phyloP scores from a whole-genome alignment of 2,329 filamentous ascomycete genomes.

The Cytospora chrysosperma region DNA sequence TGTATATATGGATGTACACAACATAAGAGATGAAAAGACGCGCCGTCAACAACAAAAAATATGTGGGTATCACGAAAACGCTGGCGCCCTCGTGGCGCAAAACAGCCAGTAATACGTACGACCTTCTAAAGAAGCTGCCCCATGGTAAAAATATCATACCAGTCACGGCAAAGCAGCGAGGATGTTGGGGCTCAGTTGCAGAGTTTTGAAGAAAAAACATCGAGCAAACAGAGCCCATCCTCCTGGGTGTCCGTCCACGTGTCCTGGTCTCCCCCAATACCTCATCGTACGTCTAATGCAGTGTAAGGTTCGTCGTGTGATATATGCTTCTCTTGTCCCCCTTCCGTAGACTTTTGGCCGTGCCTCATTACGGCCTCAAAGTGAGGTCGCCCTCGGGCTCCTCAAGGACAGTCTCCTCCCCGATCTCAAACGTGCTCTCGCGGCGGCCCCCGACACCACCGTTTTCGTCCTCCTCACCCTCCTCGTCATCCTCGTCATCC shows the following conservation, averaged over 20 bases:
- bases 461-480: not conserved
- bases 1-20: not conserved
- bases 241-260: not conserved
- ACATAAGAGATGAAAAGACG: not conserved
- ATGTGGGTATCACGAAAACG: not conserved
- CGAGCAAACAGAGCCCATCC: not conserved
- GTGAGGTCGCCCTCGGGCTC: constrained; percentile 15
- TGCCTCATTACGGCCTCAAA: constrained; percentile 1
- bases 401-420: constrained; percentile 1
- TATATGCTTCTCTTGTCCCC: not conserved
- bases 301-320: not conserved
- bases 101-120: not conserved
- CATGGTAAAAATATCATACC: not conserved
- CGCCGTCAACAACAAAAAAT: not conserved
- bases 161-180: not conserved
- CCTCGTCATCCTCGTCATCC: not conserved
- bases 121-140: not conserved
- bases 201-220: not conserved
- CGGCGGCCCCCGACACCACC: not conserved
- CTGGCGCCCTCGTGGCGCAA: not conserved
- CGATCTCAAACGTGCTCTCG: constrained; percentile 1
- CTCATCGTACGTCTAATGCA: not conserved
- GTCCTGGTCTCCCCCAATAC: not conserved
- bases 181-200: not conserved
- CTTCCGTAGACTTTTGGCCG: not conserved